A percentile compares a stretch with the other conserved stretches of the same genome.
Evolutionary conservation across 768 basidiomycete species (phyloP).

Genomic region (Boletellus sp.): DNA sequence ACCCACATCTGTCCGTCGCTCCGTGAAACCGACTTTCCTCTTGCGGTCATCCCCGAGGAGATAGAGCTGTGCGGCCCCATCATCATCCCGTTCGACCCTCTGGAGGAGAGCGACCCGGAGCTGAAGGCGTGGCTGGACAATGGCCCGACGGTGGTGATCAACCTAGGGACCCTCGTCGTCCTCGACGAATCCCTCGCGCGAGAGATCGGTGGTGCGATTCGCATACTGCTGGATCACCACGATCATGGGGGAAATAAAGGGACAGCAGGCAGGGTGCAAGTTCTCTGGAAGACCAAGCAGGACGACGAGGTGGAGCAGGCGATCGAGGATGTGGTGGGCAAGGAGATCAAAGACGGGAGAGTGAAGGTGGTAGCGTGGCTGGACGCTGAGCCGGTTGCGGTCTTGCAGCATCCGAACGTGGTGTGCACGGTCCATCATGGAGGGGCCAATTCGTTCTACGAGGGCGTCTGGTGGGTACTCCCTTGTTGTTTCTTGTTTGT

Average conservation of each 20-base stretch:
- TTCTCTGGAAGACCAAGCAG: constrained; percentile 10
- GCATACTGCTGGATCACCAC: constrained; percentile 2
- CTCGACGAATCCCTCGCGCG: background rate
- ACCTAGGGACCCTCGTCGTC: constrained; percentile 4
- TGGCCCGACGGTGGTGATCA: constrained; percentile 11
- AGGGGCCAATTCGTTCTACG: constrained; percentile 1
- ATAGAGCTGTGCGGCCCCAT: constrained; percentile 8
- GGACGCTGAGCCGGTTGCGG: constrained; percentile 7
- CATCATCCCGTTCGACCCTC: constrained; percentile 1
- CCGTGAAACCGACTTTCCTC: constrained; percentile 1
- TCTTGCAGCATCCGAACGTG: constrained; percentile 6
- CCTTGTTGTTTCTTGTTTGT: background rate
- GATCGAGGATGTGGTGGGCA: background rate
- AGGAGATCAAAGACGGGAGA: constrained; percentile 4
- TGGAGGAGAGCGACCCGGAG: constrained; percentile 5
- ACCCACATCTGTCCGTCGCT: constrained; percentile 2
- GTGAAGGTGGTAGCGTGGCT: constrained; percentile 12
- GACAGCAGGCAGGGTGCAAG: background rate
- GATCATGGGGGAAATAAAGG: background rate
- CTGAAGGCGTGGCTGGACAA: constrained; percentile 9
- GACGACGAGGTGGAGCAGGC: background rate
- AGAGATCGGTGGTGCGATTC: constrained; percentile 6
- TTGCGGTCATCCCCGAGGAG: constrained; percentile 5
- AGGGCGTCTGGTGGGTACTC: background rate
- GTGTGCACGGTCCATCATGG: constrained; percentile 3